These are phyloP conservation scores for Fraxinus americana DNA, from an alignment of 257 asterid genomes.

Conservation along the genomic window DNA sequence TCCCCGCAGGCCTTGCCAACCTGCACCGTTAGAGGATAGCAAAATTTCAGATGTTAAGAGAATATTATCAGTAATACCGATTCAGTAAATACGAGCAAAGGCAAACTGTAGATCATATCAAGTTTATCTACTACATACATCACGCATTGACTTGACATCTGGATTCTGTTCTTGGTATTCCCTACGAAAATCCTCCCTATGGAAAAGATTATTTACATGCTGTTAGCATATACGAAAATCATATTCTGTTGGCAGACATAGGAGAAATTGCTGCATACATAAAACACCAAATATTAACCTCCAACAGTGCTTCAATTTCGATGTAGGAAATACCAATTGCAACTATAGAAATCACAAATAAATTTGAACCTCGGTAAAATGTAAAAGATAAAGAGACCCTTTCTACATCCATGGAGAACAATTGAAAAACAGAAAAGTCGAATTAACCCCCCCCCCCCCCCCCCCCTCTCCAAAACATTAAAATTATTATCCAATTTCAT, in stretches of 20 bases:
- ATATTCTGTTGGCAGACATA: constrained; percentile 14
- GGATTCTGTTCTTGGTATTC: constrained; percentile 84
- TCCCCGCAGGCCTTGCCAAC: constrained; percentile 95
- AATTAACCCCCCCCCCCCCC: no score
- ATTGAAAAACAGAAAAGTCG: neutral
- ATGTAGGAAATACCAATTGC: neutral
- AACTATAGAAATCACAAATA: neutral
- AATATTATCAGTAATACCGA: constrained; percentile 14
- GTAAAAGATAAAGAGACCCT: neutral
- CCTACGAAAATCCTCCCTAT: constrained; percentile 95
- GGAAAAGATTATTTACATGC: constrained; percentile 11
- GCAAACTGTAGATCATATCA: constrained; percentile 1
- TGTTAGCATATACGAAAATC: neutral
- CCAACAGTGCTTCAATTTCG: constrained; percentile 5
- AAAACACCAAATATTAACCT: neutral
- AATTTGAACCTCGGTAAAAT: neutral
- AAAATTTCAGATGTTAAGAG: neutral
- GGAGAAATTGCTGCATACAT: neutral
- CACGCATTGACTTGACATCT: constrained; percentile 85
- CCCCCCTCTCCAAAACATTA: neutral
- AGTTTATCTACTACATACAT: constrained; percentile 46
- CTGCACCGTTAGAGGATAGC: constrained; percentile 41
- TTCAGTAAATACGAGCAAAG: neutral
- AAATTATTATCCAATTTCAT: neutral
- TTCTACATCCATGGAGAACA: neutral